Conservation (phyloP, 768 basidiomycete genomes). For the Suillus lakei region DNA sequence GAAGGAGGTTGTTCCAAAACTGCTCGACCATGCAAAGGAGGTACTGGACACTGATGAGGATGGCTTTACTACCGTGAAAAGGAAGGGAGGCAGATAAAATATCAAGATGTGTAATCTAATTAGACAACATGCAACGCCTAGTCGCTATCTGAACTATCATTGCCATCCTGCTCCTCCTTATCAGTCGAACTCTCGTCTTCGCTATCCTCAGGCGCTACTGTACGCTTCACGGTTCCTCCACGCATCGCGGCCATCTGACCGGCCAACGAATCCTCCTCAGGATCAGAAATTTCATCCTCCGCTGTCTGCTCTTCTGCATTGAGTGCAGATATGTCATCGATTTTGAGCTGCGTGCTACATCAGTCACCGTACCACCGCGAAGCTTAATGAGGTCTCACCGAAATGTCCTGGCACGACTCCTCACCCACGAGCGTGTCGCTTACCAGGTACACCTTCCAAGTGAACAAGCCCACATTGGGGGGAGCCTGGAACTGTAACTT, state of each 20-base stretch:
- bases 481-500: conserved; percentile 97
- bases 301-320: conserved; percentile 58
- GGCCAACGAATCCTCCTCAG: conserved; percentile 94
- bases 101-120: not conserved
- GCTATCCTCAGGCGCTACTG: conserved; percentile 47
- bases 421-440: conserved; percentile 91
- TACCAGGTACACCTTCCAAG: conserved; percentile 85
- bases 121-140: conserved; percentile 2
- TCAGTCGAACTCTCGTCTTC: conserved; percentile 56
- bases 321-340: conserved; percentile 71
- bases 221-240: conserved; percentile 83
- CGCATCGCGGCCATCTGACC: conserved; percentile 99
- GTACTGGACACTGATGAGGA: conserved; percentile 89
- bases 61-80: conserved; percentile 84
- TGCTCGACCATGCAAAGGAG: conserved; percentile 50
- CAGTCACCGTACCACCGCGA: conserved; percentile 1
- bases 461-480: conserved; percentile 78
- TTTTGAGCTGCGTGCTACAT: conserved; percentile 65
- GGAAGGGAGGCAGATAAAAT: conserved; percentile 50
- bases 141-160: conserved; percentile 57
- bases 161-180: conserved; percentile 54
- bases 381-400: conserved; percentile 50
- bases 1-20: conserved; percentile 57
- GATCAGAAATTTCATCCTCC: conserved; percentile 97
- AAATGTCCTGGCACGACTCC: conserved; percentile 71